phyloP scores from a whole-genome alignment of 1,284 basidiomycete genomes.

The Sporisorium scitamineum region DNA sequence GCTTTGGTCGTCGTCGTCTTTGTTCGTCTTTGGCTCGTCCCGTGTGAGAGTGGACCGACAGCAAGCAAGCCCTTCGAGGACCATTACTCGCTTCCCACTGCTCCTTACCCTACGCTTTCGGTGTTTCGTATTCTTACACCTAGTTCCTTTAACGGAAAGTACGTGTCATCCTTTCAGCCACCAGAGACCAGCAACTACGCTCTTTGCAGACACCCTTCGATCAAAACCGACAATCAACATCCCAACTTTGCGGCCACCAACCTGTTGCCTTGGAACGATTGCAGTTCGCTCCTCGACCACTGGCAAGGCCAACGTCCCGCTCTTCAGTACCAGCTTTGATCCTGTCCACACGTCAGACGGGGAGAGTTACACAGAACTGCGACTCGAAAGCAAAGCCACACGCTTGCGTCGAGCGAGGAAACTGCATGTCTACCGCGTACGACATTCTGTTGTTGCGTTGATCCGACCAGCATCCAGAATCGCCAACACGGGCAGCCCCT shows the following conservation, averaged over 20 bases:
- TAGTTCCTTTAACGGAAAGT: constrained; percentile 44
- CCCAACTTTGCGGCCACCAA: neutral
- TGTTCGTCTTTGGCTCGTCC: neutral
- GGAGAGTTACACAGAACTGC: neutral
- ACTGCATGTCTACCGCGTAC: constrained; percentile 1
- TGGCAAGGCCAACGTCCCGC: neutral
- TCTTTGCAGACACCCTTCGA: neutral
- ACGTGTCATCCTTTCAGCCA: constrained; percentile 25
- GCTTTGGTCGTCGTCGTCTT: constrained; percentile 8
- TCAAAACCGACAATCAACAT: neutral
- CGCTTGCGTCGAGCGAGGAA: constrained; percentile 2
- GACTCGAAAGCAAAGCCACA: neutral
- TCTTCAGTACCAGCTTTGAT: neutral
- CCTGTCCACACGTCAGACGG: neutral
- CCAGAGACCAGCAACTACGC: constrained; percentile 2
- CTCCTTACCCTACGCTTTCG: constrained; percentile 23
- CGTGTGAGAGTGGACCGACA: constrained; percentile 12
- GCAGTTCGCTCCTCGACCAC: neutral
- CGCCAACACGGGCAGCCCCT: neutral
- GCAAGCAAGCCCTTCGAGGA: neutral
- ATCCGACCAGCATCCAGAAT: neutral
- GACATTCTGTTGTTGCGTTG: neutral
- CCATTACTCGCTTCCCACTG: neutral
- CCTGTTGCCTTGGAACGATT: neutral
- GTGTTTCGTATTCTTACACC: constrained; percentile 39